Evolutionary conservation across 306 rosid species (phyloP), one percentile per base, ranked within the genome.

Genomic region (Dalbergia cochinchinensis): DNA sequence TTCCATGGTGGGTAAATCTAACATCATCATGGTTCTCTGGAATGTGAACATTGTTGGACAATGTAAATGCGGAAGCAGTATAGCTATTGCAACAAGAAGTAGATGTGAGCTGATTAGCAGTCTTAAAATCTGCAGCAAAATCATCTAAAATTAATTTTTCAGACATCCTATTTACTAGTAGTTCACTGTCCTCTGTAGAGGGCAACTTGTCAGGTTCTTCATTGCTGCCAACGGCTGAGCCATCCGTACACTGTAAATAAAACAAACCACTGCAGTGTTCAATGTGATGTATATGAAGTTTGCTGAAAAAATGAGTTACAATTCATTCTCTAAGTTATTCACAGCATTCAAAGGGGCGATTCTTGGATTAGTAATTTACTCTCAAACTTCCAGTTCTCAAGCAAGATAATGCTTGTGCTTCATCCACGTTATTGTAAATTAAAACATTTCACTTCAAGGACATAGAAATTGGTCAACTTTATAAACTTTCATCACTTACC

Each of bases 241-340:
- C 86, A 41, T 85, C 85, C 20, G 3, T 72, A 47, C 71, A 26
- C 94, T 91, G 87, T 59, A 57, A 26, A 71, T 31, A 79, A 78
- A 83, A 55, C 35, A 73, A 16, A 50, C 67, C 15, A 86, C 31
- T 78, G 50, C 8, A 1, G 12, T 42, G 48, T 42, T 7, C 11
- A 42, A 9, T 42, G 41, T 37, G 48, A 12, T 42, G 48, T 42
- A 42, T 8, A 42, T 42, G 48, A 42, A 42, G 48, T 42, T 37
- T 42, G 48, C 48, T 8, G 11, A 60, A 68, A 22, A 37, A 47
- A 18, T 48, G 45, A 26, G 19, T 19, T 65, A 65, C 66, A 65
- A 22, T 39, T 55, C n/a, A 37, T 47, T 71, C 35, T 0, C 8
- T 6, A 68, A 68, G 22, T 68, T 8, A 74, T 31, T 57, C 39